A percentile compares a stretch with the other conserved stretches of the same genome.
These are phyloP conservation scores for Ustilago vetiveriae DNA, from an alignment of 1,284 basidiomycete genomes.

Conservation along the genomic window DNA sequence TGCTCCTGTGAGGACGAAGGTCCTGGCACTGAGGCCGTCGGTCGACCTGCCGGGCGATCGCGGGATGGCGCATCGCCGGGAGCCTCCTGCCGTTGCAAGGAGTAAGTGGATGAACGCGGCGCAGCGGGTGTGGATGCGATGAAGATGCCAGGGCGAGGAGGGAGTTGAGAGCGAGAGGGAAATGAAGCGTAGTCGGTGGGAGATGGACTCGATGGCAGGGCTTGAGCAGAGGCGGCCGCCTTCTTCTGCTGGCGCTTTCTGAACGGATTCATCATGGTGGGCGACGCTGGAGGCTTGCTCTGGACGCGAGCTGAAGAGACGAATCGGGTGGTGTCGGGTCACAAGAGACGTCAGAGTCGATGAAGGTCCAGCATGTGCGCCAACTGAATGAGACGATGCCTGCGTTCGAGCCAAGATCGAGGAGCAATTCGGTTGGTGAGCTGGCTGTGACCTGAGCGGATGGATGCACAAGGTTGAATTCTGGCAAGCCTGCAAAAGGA, in stretches of 20 bases:
- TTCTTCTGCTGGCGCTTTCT: slow-evolving; percentile 37
- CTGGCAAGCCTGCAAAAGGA: too few relatives aligned
- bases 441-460: not conserved
- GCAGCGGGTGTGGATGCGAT: slow-evolving; percentile 12
- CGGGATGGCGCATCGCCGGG: not conserved
- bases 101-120: slow-evolving; percentile 3
- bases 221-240: slow-evolving; percentile 15
- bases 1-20: slow-evolving; percentile 7
- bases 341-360: not conserved
- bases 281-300: too few relatives aligned
- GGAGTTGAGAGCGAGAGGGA: slow-evolving; percentile 12
- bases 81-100: slow-evolving; percentile 3
- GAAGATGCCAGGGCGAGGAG: slow-evolving; percentile 37
- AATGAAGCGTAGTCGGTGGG: slow-evolving; percentile 27
- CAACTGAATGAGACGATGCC: not conserved
- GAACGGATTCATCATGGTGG: slow-evolving; percentile 44
- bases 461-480: too few relatives aligned
- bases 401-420: too few relatives aligned
- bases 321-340: not conserved
- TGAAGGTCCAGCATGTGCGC: not conserved
- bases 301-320: too few relatives aligned
- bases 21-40: not conserved
- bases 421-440: too few relatives aligned
- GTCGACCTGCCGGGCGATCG: not conserved
- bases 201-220: slow-evolving; percentile 1